Evolutionary conservation across 306 rosid genomes (phyloP), one percentile per base, ranked within the genome.

Genomic region (Casuarina equisetifolia): DNA sequence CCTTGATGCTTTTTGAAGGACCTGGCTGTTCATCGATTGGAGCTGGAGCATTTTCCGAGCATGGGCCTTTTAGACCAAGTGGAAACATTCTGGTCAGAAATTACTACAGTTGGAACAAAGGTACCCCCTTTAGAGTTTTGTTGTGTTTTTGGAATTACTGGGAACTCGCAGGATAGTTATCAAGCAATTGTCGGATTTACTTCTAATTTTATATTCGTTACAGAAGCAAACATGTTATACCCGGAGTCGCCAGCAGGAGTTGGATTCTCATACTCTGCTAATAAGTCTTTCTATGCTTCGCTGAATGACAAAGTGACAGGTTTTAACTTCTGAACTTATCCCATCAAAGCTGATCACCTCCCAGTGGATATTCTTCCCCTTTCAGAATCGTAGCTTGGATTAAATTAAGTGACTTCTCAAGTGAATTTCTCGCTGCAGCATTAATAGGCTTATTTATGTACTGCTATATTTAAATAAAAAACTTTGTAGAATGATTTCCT

Each of bases 21-120:
- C 97, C 97, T 77, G 97, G 91, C 12, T 92, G 97, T 87, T 92
- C 95, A 54, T 92, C 97, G 35, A 52, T 92, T 74, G 97, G 97
- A 42, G 86, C 77, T 66, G 94, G 97, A 79, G 94, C 94, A 73
- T 86, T 92, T 49, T 64, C 73, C 35, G 97, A 92, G 79, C 91
- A 91, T 77, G 93, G 97, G 7, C 97, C 97, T 59, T 91, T 89
- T 57, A 86, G 76, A 75, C 91, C 94, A 9, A 85, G 89, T 77
- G 85, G 78, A 57, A 80, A 78, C 46, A 79, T 80, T 68, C 88
- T 92, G 74, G 43, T 82, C 44, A 87, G 45, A 45, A 90, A 92
- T 82, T 76, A 82, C 42, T 87, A 80, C 36, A 90, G 93, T 67
- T 92, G 95, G 95, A 90, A 92, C 74, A 85, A 79, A 77, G 93